Conservation (phyloP, 495 filamentous ascomycete genomes). For the Tuber borchii region DNA sequence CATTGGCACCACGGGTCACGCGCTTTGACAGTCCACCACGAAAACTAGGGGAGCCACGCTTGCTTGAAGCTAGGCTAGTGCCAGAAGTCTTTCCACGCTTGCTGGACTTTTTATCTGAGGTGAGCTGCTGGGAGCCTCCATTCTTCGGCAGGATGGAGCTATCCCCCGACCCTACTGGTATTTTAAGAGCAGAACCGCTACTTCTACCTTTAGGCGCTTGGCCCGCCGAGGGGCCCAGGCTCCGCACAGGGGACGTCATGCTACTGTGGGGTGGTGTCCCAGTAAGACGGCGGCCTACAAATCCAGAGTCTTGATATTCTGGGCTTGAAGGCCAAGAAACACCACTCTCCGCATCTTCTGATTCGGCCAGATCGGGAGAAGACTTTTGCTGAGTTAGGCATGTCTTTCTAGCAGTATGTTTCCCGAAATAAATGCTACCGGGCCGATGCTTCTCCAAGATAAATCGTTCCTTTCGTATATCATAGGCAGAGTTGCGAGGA, state of each 20-base stretch:
- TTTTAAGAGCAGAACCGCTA: background rate
- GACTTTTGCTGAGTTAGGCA: background rate
- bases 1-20: slow-evolving; percentile 30
- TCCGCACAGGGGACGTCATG: background rate
- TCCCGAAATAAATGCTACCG: background rate
- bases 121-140: background rate
- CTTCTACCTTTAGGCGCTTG: background rate
- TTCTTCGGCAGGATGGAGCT: background rate
- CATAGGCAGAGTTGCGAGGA: background rate
- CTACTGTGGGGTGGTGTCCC: background rate
- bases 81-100: background rate
- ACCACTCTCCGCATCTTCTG: background rate
- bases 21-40: slow-evolving; percentile 12
- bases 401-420: background rate
- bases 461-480: background rate
- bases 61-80: background rate
- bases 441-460: background rate
- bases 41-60: background rate
- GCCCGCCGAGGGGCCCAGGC: background rate
- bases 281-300: background rate
- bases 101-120: background rate
- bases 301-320: background rate
- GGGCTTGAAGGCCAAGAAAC: slow-evolving; percentile 3
- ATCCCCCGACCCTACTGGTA: background rate
- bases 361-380: background rate